Base-by-base conservation (phyloP, 2,329 filamentous ascomycete species). In the Podosphaera fusca region DNA sequence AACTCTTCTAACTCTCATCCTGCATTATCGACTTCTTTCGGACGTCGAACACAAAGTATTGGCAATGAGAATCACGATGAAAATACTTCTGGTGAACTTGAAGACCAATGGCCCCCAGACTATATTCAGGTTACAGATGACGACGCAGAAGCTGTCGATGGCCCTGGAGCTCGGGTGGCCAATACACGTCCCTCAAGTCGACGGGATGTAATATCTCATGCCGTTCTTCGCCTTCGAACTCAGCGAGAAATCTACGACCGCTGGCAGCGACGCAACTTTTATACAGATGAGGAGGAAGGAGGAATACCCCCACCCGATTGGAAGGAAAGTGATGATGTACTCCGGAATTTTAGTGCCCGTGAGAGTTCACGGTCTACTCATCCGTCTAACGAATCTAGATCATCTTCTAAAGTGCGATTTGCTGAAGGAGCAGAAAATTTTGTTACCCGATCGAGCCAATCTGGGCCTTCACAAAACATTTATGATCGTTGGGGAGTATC, bases 281-380 rank as follows among this genome's bases (percentile, higher is more conserved):
- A 92, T 64, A 76, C 87, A 0, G 87, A 94, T 58, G 84, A 88
- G 68, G 87, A 94, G 70, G 87, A 94, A 67, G 87, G 87, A 2
- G 76, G 78, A 8, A 67, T 69, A n/a, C 73, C 78, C 1, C 84
- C 84, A 0, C 72, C 76, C 5, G 80, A 78, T 33, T 88, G 82
- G 73, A 72, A 75, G 30, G 73, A 77, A 4, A 75, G 78, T 12
- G 75, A 83, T 47, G 80, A 82, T 61, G 68, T 81, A 9, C 60
- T 65, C n/a, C 55, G 60, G 14, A 59, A 55, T 56, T 57, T 58
- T n/a, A 59, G 59, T 31, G 55, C 50, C 21, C 64, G 63, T 14
- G 74, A 76, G 55, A 71, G 69, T 47, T 74, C 74, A 21, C 67
- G 67, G 47, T 56, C 60, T n/a, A 75, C 74, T 0, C 68, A 71